phyloP scores from a whole-genome alignment of 2,329 filamentous ascomycete species.

The Alternaria burnsii region DNA sequence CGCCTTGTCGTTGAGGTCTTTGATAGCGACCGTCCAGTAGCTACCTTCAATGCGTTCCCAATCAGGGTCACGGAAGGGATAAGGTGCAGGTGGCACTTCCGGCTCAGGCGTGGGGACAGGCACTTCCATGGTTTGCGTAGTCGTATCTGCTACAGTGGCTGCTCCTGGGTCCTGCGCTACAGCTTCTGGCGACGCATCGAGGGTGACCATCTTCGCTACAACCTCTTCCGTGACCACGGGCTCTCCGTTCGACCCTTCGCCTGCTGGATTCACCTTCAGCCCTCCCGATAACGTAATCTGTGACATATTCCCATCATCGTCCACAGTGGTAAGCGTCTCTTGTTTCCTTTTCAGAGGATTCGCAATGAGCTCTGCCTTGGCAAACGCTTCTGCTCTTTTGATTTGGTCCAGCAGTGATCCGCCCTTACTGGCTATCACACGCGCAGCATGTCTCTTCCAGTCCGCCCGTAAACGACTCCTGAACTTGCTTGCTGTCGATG shows the following conservation, averaged over 20 bases:
- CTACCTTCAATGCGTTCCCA: constrained; percentile 78
- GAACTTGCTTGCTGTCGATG: constrained; percentile 73
- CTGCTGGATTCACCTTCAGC: constrained; percentile 43
- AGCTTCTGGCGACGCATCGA: constrained; percentile 20
- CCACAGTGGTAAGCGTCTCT: constrained; percentile 57
- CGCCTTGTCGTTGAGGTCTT: constrained; percentile 79
- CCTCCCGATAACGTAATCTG: constrained; percentile 59
- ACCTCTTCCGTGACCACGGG: constrained; percentile 41
- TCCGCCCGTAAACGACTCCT: constrained; percentile 77
- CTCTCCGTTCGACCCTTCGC: constrained; percentile 9
- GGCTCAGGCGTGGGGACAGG: constrained; percentile 12
- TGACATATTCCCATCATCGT: constrained; percentile 56
- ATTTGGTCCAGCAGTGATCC: constrained; percentile 79
- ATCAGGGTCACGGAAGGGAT: constrained; percentile 77
- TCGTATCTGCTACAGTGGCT: constrained; percentile 6
- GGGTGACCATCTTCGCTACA: constrained; percentile 28
- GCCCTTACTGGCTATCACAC: constrained; percentile 79
- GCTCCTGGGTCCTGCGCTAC: background rate
- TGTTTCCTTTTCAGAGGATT: constrained; percentile 64
- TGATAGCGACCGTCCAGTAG: constrained; percentile 80
- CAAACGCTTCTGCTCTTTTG: constrained; percentile 74
- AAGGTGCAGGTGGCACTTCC: constrained; percentile 50
- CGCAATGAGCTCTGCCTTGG: constrained; percentile 72
- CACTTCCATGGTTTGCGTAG: constrained; percentile 27
- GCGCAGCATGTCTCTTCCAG: constrained; percentile 84